Percentiles rank a stretch among this genome's conserved stretches.
These are phyloP conservation scores for Myriosclerotinia curreyana DNA, from an alignment of 2,329 filamentous ascomycete species.

Conservation along the genomic window DNA sequence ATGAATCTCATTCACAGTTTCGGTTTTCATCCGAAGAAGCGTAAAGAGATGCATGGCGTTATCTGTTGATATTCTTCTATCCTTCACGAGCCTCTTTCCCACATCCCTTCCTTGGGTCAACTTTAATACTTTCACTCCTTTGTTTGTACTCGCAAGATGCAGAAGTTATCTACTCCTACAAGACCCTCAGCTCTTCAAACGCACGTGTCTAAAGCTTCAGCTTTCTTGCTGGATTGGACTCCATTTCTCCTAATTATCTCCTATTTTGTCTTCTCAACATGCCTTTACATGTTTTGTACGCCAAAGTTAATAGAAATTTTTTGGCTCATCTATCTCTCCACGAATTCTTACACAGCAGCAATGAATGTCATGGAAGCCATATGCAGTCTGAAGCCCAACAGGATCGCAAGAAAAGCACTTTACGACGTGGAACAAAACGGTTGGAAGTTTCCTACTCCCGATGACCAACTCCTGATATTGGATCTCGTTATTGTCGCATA, in stretches of 20 bases:
- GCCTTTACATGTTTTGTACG: slow-evolving; percentile 43
- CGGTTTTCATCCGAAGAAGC: neutral
- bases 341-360: slow-evolving; percentile 46
- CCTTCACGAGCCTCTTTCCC: neutral
- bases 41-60: neutral
- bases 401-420: slow-evolving; percentile 41
- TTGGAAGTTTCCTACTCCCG: slow-evolving; percentile 44
- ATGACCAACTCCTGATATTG: slow-evolving; percentile 43
- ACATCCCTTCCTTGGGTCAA: neutral
- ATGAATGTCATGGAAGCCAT: slow-evolving; percentile 44
- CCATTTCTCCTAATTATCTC: slow-evolving; percentile 43
- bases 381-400: slow-evolving; percentile 41
- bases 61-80: neutral
- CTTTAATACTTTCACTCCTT: neutral
- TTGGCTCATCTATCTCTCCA: slow-evolving; percentile 46
- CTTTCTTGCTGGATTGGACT: slow-evolving; percentile 40
- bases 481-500: slow-evolving; percentile 51
- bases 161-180: neutral
- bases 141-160: neutral
- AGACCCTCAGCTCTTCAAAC: neutral
- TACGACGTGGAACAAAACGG: slow-evolving; percentile 41
- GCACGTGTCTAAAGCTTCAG: slow-evolving; percentile 11
- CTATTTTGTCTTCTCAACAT: slow-evolving; percentile 45
- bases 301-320: slow-evolving; percentile 42
- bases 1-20: neutral